Evolutionary conservation across 208 protist species (phyloP).

Genomic region (Vickermania spadyakhi): DNA sequence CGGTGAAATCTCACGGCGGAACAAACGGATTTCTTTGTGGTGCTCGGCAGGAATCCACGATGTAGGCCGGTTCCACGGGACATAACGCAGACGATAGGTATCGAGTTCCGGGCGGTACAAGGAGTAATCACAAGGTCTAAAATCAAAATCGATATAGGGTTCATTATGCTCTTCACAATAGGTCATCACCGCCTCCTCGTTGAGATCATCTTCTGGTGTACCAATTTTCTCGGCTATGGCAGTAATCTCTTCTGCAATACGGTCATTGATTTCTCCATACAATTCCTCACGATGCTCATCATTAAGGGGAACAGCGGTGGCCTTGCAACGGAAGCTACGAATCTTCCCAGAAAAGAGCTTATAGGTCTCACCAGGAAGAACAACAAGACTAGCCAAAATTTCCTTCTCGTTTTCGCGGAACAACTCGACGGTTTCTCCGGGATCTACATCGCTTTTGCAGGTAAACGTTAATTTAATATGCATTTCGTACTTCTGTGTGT

Average conservation of each 20-base stretch:
- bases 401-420: constrained; percentile 50
- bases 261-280: constrained; percentile 33
- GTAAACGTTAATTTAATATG: constrained; percentile 68
- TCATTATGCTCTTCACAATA: constrained; percentile 41
- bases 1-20: constrained; percentile 50
- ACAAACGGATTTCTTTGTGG: constrained; percentile 48
- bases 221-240: constrained; percentile 33
- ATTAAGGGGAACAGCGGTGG: constrained; percentile 39
- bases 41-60: constrained; percentile 49
- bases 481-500: constrained; percentile 80
- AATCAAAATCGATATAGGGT: constrained; percentile 58
- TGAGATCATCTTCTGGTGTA: constrained; percentile 19
- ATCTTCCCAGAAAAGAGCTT: constrained; percentile 56
- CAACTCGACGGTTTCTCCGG: constrained; percentile 42
- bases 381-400: constrained; percentile 31
- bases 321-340: constrained; percentile 55
- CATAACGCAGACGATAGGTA: constrained; percentile 36
- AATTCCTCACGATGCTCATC: constrained; percentile 37
- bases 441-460: constrained; percentile 48
- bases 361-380: constrained; percentile 61
- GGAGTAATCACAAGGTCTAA: constrained; percentile 52
- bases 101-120: constrained; percentile 57
- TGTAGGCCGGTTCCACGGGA: constrained; percentile 51
- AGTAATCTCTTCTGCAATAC: constrained; percentile 22
- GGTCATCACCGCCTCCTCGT: constrained; percentile 43